Evolutionary conservation across 2,329 filamentous ascomycete species (phyloP).

Genomic region (Sordariomycetes sp.): DNA sequence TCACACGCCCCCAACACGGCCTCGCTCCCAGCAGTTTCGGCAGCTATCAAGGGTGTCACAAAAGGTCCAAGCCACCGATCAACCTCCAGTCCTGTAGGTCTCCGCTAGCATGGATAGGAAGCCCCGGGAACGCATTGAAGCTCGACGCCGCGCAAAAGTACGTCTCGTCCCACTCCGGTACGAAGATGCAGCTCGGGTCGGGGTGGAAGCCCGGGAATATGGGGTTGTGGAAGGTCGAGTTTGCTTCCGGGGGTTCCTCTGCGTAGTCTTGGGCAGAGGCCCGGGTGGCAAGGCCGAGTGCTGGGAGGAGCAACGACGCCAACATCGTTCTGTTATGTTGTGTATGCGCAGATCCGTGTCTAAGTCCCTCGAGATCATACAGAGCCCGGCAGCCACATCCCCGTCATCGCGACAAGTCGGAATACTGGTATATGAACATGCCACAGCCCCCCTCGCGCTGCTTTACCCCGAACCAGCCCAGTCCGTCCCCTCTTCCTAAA

Average conservation of each 20-base stretch:
- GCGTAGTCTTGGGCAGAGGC: not conserved
- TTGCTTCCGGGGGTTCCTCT: conserved; percentile 1
- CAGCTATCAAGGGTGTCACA: not conserved
- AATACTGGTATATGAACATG: not conserved
- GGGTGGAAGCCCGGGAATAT: conserved; percentile 35
- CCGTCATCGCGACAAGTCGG: not conserved
- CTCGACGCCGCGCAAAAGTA: conserved; percentile 38
- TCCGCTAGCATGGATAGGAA: conserved; percentile 37
- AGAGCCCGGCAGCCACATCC: not conserved
- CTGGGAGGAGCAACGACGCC: not conserved
- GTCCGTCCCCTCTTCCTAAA: not conserved
- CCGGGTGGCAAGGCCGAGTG: not conserved
- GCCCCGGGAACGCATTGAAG: conserved; percentile 36
- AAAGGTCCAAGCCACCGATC: conserved; percentile 7
- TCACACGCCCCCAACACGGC: not conserved
- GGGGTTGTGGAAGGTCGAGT: conserved; percentile 23
- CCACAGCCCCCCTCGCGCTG: not conserved
- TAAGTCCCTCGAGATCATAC: not conserved
- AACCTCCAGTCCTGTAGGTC: conserved; percentile 36
- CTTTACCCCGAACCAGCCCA: not conserved
- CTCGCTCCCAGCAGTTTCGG: not conserved
- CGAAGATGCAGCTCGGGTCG: conserved; percentile 30
- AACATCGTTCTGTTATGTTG: not conserved
- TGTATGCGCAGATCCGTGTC: not conserved
- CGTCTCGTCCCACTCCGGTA: conserved; percentile 22